Evolutionary conservation across 1,284 basidiomycete species (phyloP).

Genomic region (Rhodotorula mucilaginosa): DNA sequence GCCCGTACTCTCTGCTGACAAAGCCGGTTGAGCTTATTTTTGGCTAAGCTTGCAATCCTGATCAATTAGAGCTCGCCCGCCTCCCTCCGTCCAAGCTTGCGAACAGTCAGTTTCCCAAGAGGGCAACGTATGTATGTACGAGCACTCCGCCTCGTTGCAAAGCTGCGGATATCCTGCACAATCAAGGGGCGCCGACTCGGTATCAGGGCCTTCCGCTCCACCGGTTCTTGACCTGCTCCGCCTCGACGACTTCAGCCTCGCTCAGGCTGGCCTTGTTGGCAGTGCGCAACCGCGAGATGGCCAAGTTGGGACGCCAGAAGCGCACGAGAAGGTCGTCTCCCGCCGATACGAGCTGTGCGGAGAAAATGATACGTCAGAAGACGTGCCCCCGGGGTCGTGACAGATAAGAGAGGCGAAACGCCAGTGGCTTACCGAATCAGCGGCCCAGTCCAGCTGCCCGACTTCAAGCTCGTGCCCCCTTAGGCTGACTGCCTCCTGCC

Average conservation of each 20-base stretch:
- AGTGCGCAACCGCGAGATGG: constrained; percentile 11
- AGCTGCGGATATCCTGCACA: no score
- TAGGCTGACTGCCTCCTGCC: constrained; percentile 27
- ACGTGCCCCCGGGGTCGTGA: not conserved
- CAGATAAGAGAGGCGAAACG: not conserved
- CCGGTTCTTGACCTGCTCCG: not conserved
- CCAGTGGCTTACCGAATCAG: constrained; percentile 20
- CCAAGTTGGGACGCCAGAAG: constrained; percentile 30
- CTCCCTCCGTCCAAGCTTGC: no score
- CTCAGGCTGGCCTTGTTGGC: not conserved
- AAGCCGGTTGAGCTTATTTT: no score
- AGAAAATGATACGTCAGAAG: not conserved
- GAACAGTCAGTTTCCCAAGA: no score
- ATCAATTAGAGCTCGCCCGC: no score
- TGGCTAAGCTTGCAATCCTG: no score
- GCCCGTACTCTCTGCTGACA: no score
- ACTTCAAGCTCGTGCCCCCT: constrained; percentile 40
- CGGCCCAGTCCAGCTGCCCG: constrained; percentile 41
- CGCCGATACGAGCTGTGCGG: constrained; percentile 37
- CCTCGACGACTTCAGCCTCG: not conserved
- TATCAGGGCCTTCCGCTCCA: constrained; percentile 2
- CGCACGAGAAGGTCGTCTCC: constrained; percentile 41
- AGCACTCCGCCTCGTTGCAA: no score
- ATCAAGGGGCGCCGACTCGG: not conserved
- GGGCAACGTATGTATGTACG: no score